phyloP scores from a whole-genome alignment of 768 basidiomycete species.

The Trametes cinnabarina region DNA sequence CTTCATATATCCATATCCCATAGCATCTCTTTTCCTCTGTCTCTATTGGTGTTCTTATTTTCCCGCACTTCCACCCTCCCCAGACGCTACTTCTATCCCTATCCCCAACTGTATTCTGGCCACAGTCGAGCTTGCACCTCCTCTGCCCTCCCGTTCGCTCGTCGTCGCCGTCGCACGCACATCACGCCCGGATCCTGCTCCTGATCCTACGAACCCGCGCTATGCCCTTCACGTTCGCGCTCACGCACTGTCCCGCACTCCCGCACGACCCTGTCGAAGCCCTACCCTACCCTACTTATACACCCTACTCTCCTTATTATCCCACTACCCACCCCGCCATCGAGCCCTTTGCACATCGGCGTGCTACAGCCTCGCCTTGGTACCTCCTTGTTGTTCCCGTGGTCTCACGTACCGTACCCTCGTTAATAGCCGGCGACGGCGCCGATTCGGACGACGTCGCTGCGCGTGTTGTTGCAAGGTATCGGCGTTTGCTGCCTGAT shows the following conservation, averaged over 20 bases:
- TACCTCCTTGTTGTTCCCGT: background rate
- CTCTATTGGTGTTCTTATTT: background rate
- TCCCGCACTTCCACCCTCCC: background rate
- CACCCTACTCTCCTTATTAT: slow-evolving; percentile 16
- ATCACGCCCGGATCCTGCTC: slow-evolving; percentile 11
- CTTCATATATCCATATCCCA: slow-evolving; percentile 18
- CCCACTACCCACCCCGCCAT: background rate
- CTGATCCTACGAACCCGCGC: slow-evolving; percentile 15
- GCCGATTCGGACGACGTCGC: too few species aligned
- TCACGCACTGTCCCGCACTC: slow-evolving; percentile 1
- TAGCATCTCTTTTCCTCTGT: slow-evolving; percentile 2
- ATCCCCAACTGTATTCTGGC: slow-evolving; percentile 3
- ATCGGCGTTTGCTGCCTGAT: too few species aligned
- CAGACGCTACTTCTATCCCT: background rate
- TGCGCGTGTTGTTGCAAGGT: background rate
- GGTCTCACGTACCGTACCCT: slow-evolving; percentile 3
- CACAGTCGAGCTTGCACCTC: background rate
- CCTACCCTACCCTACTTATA: slow-evolving; percentile 7
- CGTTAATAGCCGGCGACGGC: slow-evolving; percentile 2
- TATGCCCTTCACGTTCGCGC: slow-evolving; percentile 17
- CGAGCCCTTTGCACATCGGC: background rate
- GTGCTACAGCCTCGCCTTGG: background rate
- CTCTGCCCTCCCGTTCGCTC: background rate
- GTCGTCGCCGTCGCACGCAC: slow-evolving; percentile 9
- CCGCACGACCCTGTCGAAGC: background rate